Evolutionary conservation across 176 grass and related monocot genomes (phyloP).

Genomic region (Bothriochloa decipiens): DNA sequence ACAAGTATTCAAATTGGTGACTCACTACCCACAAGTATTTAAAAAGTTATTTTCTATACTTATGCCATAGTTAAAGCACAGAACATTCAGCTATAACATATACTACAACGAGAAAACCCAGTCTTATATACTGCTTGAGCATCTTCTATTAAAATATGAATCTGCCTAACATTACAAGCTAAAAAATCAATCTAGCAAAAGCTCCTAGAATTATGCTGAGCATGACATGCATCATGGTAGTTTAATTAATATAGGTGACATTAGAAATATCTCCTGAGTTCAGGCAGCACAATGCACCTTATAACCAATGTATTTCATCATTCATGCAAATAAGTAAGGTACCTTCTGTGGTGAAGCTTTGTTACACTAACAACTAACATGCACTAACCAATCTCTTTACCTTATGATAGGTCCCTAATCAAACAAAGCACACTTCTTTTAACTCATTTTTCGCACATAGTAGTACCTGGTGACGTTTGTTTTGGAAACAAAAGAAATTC

Average conservation of each 20-base stretch:
- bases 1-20: background rate
- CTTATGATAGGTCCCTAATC: background rate
- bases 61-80: background rate
- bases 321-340: conserved; percentile 21
- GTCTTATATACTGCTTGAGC: background rate
- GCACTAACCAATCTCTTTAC: background rate
- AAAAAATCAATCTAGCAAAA: background rate
- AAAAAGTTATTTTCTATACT: background rate
- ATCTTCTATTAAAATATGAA: background rate
- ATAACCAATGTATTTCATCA: conserved; percentile 25
- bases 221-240: background rate
- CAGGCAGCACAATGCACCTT: conserved; percentile 5
- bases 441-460: background rate
- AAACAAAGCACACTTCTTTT: conserved; percentile 11
- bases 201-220: background rate
- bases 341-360: background rate
- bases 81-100: conserved; percentile 9
- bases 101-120: background rate
- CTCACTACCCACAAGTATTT: background rate
- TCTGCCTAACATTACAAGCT: background rate
- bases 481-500: background rate
- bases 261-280: conserved; percentile 19
- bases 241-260: conserved; percentile 10
- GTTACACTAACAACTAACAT: conserved; percentile 28
- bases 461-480: background rate